These are phyloP conservation scores for Rhizopogon roseolus DNA, from an alignment of 768 basidiomycete species.

Conservation along the genomic window DNA sequence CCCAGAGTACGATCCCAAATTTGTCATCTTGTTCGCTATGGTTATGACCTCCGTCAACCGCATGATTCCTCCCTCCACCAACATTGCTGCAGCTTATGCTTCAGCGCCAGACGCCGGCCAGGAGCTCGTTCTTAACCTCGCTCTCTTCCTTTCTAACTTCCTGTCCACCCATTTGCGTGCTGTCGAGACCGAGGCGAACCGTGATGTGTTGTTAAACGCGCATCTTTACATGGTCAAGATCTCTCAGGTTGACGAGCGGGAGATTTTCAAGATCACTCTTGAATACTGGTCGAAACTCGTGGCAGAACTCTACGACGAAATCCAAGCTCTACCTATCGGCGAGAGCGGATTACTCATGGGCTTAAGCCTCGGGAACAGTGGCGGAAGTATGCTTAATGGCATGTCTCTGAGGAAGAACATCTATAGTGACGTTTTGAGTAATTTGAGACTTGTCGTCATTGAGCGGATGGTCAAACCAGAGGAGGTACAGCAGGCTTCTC, in stretches of 20 bases:
- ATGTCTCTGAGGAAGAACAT: slow-evolving; percentile 89
- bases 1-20: slow-evolving; percentile 97
- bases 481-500: slow-evolving; percentile 55
- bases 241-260: slow-evolving; percentile 95
- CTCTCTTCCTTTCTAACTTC: slow-evolving; percentile 97
- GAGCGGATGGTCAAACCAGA: slow-evolving; percentile 99
- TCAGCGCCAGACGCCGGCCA: slow-evolving; percentile 90
- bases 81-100: slow-evolving; percentile 89
- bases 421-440: slow-evolving; percentile 92
- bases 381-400: slow-evolving; percentile 66
- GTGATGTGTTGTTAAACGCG: slow-evolving; percentile 91
- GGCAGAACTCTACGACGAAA: slow-evolving; percentile 94
- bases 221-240: slow-evolving; percentile 99
- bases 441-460: slow-evolving; percentile 91
- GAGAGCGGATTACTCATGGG: slow-evolving; percentile 87
- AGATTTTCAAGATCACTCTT: slow-evolving; percentile 98
- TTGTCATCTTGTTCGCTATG: slow-evolving; percentile 95
- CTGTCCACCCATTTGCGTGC: slow-evolving; percentile 87
- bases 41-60: slow-evolving; percentile 97
- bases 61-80: slow-evolving; percentile 94
- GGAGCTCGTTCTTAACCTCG: slow-evolving; percentile 94
- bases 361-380: slow-evolving; percentile 67
- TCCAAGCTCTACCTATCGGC: slow-evolving; percentile 86
- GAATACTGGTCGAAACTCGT: slow-evolving; percentile 98
- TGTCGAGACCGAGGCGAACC: slow-evolving; percentile 89